Evolutionary conservation across 2,329 filamentous ascomycete species (phyloP).

Genomic region (Apiospora kogelbergensis): DNA sequence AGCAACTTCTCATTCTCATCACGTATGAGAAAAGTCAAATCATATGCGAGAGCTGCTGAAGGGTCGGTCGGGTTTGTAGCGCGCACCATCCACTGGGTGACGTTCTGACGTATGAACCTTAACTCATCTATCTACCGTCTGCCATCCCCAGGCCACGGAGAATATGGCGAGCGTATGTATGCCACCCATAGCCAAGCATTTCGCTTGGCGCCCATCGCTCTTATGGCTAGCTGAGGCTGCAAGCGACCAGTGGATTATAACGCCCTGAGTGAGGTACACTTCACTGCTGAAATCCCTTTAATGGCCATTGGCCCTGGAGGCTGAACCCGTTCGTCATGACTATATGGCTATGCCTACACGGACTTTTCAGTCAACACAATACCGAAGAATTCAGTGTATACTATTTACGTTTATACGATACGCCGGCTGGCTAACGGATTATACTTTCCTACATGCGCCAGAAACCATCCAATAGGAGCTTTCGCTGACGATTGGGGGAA

Average conservation of each 20-base stretch:
- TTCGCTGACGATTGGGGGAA: not conserved
- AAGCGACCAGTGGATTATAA: not conserved
- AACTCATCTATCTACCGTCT: not conserved
- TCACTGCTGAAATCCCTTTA: not conserved
- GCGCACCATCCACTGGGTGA: not conserved
- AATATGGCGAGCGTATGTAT: not conserved
- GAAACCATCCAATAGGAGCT: not conserved
- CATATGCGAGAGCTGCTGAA: not conserved
- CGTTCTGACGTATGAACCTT: not conserved
- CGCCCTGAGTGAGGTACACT: not conserved
- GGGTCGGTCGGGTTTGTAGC: not conserved
- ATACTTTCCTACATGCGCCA: not conserved
- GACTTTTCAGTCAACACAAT: not conserved
- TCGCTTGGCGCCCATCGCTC: not conserved
- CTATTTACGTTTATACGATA: not conserved
- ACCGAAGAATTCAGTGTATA: not conserved
- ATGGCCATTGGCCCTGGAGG: not conserved
- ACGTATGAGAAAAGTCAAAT: not conserved
- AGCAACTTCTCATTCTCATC: not conserved
- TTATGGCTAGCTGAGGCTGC: not conserved
- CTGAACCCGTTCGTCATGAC: not conserved
- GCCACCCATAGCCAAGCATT: not conserved
- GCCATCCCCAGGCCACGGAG: not conserved
- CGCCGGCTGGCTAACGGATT: not conserved
- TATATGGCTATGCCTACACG: not conserved